phyloP scores from a whole-genome alignment of 2,329 filamentous ascomycete species.

The Nemania serpens region DNA sequence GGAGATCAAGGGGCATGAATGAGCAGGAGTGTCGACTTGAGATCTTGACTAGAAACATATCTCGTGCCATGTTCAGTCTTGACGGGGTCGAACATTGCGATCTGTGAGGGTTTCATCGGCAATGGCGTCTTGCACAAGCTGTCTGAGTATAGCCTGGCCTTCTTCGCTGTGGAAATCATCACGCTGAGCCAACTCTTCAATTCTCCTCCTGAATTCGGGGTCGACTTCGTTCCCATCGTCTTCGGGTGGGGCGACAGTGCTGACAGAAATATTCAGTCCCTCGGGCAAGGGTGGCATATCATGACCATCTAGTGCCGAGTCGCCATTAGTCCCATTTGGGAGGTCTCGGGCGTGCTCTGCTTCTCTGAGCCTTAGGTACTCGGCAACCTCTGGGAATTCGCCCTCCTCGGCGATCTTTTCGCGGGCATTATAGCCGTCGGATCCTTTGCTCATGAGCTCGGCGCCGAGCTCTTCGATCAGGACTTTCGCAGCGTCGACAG shows the following conservation, averaged over 20 bases:
- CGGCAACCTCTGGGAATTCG: slow-evolving; percentile 75
- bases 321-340: slow-evolving; percentile 36
- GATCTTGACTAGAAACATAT: neutral
- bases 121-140: slow-evolving; percentile 80
- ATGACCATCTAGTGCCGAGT: slow-evolving; percentile 42
- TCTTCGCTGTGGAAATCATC: slow-evolving; percentile 82
- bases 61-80: slow-evolving; percentile 49
- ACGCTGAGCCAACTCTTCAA: slow-evolving; percentile 84
- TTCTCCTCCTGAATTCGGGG: slow-evolving; percentile 80
- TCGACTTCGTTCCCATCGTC: slow-evolving; percentile 70
- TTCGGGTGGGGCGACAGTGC: slow-evolving; percentile 68
- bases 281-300: slow-evolving; percentile 68
- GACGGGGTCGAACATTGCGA: slow-evolving; percentile 66
- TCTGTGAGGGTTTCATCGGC: slow-evolving; percentile 66
- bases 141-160: slow-evolving; percentile 78
- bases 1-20: slow-evolving; percentile 58
- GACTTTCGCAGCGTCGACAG: slow-evolving; percentile 73
- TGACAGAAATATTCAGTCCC: slow-evolving; percentile 77
- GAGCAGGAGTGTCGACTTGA: slow-evolving; percentile 25
- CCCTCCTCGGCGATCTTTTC: slow-evolving; percentile 81
- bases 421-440: slow-evolving; percentile 77
- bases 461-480: slow-evolving; percentile 83
- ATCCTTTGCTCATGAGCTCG: slow-evolving; percentile 67
- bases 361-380: slow-evolving; percentile 62
- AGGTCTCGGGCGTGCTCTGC: slow-evolving; percentile 36